Percentiles rank a stretch among this genome's conserved stretches.
Conservation (phyloP, 2,329 filamentous ascomycete genomes). For the Aspergillus sp. region DNA sequence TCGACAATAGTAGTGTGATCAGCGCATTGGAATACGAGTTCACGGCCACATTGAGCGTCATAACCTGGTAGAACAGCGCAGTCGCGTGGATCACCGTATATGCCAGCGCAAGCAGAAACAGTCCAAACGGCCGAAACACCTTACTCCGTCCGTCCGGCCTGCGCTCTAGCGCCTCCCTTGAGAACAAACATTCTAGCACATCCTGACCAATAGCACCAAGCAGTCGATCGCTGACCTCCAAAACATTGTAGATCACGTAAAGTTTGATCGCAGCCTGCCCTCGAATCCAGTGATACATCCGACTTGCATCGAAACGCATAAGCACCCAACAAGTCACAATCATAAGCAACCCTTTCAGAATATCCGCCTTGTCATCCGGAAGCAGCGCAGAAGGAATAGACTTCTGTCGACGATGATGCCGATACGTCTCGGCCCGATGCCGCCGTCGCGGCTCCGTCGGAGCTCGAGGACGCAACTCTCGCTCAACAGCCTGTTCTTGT, state of each 20-base stretch:
- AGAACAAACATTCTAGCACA: constrained; percentile 92
- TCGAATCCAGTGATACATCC: constrained; percentile 96
- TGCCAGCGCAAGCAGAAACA: constrained; percentile 77
- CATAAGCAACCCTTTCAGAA: constrained; percentile 84
- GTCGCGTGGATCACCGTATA: constrained; percentile 88
- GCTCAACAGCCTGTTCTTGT: constrained; percentile 13
- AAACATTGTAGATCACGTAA: constrained; percentile 97
- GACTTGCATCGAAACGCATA: constrained; percentile 87
- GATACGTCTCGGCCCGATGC: constrained; percentile 25
- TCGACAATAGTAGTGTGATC: constrained; percentile 84
- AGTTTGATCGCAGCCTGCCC: constrained; percentile 96
- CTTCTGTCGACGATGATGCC: constrained; percentile 64
- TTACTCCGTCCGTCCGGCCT: constrained; percentile 86
- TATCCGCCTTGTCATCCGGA: constrained; percentile 88
- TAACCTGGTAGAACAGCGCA: constrained; percentile 92
- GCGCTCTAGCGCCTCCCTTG: constrained; percentile 81
- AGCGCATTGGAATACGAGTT: constrained; percentile 98
- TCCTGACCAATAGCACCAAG: constrained; percentile 91
- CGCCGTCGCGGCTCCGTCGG: constrained; percentile 18
- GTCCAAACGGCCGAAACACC: constrained; percentile 76
- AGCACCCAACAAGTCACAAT: constrained; percentile 76
- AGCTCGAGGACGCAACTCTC: constrained; percentile 14
- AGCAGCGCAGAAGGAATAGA: constrained; percentile 79
- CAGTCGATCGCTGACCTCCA: constrained; percentile 82
- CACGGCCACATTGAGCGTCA: constrained; percentile 94